Evolutionary conservation across 139 green algal species (phyloP).

Genomic region (Auxenochlorella pyrenoidosa): DNA sequence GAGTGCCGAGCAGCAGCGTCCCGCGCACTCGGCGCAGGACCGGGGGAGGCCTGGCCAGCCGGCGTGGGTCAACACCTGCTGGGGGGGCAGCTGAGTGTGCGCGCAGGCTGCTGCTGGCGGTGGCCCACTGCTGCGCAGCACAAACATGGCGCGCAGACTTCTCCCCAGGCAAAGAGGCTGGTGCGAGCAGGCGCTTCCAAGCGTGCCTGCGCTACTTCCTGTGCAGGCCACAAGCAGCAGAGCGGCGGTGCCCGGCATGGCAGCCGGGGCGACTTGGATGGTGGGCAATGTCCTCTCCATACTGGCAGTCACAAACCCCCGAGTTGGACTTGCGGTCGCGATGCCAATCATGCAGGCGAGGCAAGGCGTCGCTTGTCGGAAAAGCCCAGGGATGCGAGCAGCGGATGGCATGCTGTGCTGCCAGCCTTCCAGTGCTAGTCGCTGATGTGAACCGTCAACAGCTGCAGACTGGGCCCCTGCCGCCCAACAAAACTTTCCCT

Average conservation of each 20-base stretch:
- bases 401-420: neutral
- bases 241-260: slow-evolving; percentile 35
- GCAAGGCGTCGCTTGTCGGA: neutral
- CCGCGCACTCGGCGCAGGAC: no score
- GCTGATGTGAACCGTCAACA: neutral
- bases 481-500: neutral
- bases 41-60: no score
- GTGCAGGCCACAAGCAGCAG: slow-evolving; percentile 18
- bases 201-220: neutral
- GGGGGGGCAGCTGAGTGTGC: no score
- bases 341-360: slow-evolving; percentile 31
- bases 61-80: no score
- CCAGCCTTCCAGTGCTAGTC: neutral
- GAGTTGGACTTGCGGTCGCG: neutral
- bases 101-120: no score
- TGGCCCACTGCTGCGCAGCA: no score
- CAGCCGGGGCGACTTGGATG: slow-evolving; percentile 50
- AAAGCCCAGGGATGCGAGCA: neutral
- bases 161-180: neutral
- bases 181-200: neutral
- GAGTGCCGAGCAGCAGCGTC: no score
- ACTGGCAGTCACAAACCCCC: slow-evolving; percentile 36
- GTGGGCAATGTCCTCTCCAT: slow-evolving; percentile 51
- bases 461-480: neutral
- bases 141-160: neutral